Evolutionary conservation across 192 early-diverging fungal species (phyloP).

Genomic region (Rhizophlyctis rosea): DNA sequence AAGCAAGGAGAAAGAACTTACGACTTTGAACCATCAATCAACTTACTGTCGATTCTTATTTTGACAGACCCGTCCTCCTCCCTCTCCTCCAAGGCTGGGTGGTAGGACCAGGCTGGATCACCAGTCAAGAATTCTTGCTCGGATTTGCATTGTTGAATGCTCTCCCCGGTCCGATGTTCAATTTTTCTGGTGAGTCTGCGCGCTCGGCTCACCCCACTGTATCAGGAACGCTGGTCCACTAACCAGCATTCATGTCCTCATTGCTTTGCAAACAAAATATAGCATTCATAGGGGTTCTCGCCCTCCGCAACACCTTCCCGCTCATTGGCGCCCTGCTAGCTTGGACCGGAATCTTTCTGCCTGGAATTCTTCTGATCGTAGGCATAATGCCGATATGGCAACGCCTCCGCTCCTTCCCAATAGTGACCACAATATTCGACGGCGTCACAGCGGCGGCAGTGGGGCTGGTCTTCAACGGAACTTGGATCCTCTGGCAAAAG

Average conservation of each 20-base stretch:
- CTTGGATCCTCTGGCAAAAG: slow-evolving; percentile 47
- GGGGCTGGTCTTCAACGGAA: slow-evolving; percentile 56
- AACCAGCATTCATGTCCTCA: slow-evolving; percentile 49
- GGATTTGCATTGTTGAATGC: slow-evolving; percentile 58
- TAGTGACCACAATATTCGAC: slow-evolving; percentile 45
- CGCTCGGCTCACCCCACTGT: slow-evolving; percentile 17
- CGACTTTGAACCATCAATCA: slow-evolving; percentile 29
- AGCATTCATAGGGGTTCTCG: slow-evolving; percentile 55
- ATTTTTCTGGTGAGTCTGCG: slow-evolving; percentile 4
- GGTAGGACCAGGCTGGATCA: slow-evolving; percentile 47
- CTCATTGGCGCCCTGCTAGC: slow-evolving; percentile 47
- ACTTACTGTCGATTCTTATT: slow-evolving; percentile 13
- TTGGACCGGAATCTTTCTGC: slow-evolving; percentile 54
- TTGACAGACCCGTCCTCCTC: slow-evolving; percentile 59
- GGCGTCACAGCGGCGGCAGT: slow-evolving; percentile 59
- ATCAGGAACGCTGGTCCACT: slow-evolving; percentile 51
- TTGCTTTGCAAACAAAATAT: slow-evolving; percentile 43
- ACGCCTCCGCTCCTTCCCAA: slow-evolving; percentile 32
- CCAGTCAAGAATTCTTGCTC: slow-evolving; percentile 52
- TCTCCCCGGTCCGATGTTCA: too few relatives aligned
- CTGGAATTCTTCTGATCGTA: slow-evolving; percentile 54
- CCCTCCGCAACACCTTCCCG: slow-evolving; percentile 32
- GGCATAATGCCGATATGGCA: slow-evolving; percentile 63
- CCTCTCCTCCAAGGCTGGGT: slow-evolving; percentile 43
- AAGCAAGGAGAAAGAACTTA: slow-evolving; percentile 44